phyloP scores from a whole-genome alignment of 768 basidiomycete species.

The Strobilomyces echinocephalus region DNA sequence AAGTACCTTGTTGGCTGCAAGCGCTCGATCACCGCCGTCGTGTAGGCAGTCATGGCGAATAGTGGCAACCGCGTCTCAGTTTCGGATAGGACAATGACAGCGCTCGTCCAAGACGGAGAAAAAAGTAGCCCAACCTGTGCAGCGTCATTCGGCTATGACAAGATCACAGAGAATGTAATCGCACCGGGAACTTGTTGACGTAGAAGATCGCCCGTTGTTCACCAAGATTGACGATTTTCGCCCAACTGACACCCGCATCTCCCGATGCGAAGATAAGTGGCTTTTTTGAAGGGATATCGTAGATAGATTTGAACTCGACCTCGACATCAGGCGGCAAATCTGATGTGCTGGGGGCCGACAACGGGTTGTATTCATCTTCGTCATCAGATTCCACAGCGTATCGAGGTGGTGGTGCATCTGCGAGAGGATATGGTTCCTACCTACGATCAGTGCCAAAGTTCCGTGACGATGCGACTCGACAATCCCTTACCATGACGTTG shows the following conservation, averaged over 20 bases:
- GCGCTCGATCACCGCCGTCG: conserved; percentile 36
- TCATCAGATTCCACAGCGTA: conserved; percentile 65
- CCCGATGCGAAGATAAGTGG: conserved; percentile 45
- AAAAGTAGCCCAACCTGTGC: conserved; percentile 49
- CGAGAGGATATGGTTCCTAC: conserved; percentile 52
- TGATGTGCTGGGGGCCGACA: conserved; percentile 14
- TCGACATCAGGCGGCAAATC: conserved; percentile 18
- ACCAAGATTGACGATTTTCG: conserved; percentile 46
- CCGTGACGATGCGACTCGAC: not conserved
- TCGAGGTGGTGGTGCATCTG: conserved; percentile 53
- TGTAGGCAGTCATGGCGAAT: conserved; percentile 48
- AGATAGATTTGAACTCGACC: conserved; percentile 38
- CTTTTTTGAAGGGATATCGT: conserved; percentile 20
- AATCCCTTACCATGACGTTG: conserved; percentile 6
- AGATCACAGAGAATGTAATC: not conserved
- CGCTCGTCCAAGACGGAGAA: conserved; percentile 43
- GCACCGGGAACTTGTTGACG: conserved; percentile 45
- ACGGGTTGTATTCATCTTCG: conserved; percentile 56
- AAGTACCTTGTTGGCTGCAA: conserved; percentile 46
- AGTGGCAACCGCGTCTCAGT: conserved; percentile 42
- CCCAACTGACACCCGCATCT: conserved; percentile 46
- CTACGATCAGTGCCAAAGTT: not conserved
- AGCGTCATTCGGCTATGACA: not conserved
- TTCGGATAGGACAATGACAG: conserved; percentile 51
- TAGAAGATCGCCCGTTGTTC: conserved; percentile 45